phyloP scores from a whole-genome alignment of 495 filamentous ascomycete species.

The Chaetomium fimeti region DNA sequence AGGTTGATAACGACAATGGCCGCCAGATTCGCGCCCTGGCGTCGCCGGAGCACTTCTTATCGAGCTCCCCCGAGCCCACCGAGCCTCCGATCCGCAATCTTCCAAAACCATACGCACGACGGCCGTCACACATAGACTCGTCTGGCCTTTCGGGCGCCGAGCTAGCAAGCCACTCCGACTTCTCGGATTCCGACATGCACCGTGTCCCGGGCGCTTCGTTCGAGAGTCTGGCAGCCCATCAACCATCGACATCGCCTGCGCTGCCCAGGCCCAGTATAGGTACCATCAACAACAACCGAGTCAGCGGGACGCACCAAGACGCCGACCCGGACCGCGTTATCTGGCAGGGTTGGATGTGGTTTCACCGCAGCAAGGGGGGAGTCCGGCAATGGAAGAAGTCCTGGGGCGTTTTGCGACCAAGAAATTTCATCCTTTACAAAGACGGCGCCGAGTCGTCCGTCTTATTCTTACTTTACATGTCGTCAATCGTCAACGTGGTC shows the following conservation, averaged over 20 bases:
- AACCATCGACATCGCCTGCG: slow-evolving; percentile 36
- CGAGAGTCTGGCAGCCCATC: slow-evolving; percentile 44
- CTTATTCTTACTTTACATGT: slow-evolving; percentile 74
- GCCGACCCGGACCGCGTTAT: slow-evolving; percentile 70
- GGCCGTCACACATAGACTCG: slow-evolving; percentile 64
- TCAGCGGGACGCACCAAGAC: slow-evolving; percentile 53
- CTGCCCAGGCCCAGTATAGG: slow-evolving; percentile 22
- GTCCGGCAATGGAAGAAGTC: slow-evolving; percentile 92
- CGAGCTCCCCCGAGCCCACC: slow-evolving; percentile 64
- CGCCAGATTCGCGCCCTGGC: slow-evolving; percentile 12
- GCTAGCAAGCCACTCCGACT: slow-evolving; percentile 82
- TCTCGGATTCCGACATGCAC: slow-evolving; percentile 68
- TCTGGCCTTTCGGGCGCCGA: slow-evolving; percentile 74
- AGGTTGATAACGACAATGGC: background rate
- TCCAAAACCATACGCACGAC: slow-evolving; percentile 38
- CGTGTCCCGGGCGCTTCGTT: slow-evolving; percentile 45
- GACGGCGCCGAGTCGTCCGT: slow-evolving; percentile 89
- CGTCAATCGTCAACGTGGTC: slow-evolving; percentile 82
- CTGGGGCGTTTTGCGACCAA: slow-evolving; percentile 89
- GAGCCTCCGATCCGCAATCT: slow-evolving; percentile 40
- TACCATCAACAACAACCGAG: slow-evolving; percentile 57
- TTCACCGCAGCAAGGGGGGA: slow-evolving; percentile 79
- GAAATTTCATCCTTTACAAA: slow-evolving; percentile 88
- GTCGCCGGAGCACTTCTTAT: slow-evolving; percentile 44
- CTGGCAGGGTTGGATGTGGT: slow-evolving; percentile 87